phyloP scores from a whole-genome alignment of 192 early-diverging fungal species.

The Coemansia sp. region DNA sequence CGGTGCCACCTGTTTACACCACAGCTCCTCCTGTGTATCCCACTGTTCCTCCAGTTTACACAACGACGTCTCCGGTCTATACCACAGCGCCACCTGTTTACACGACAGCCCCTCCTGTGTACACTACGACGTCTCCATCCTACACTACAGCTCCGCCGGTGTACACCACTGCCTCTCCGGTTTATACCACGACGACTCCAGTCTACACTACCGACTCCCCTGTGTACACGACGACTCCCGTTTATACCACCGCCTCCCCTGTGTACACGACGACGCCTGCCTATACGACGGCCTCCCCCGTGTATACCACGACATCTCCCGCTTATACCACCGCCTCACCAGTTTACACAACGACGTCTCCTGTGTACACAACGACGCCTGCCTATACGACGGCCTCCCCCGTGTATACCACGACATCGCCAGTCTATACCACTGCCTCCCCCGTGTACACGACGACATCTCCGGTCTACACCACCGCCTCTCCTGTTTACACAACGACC shows the following conservation, averaged over 20 bases:
- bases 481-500: not conserved
- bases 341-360: too few species aligned
- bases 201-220: not conserved
- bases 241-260: not conserved
- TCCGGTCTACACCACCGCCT: constrained; percentile 1
- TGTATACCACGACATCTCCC: not conserved
- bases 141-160: not conserved
- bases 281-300: not conserved
- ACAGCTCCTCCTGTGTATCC: not conserved
- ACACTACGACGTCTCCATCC: not conserved
- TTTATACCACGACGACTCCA: not conserved
- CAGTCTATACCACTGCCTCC: not conserved
- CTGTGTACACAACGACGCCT: too few species aligned
- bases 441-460: not conserved
- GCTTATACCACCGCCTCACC: not conserved
- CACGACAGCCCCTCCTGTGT: not conserved
- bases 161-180: not conserved
- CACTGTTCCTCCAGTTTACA: not conserved
- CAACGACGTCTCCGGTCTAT: not conserved
- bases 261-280: not conserved
- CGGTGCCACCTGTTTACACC: not conserved
- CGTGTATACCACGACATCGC: not conserved
- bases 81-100: not conserved
- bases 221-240: not conserved
- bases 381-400: not conserved